Evolutionary conservation across 345 rosid species (phyloP), one percentile per base, ranked within the genome.

Genomic region (Eutrema japonicum): DNA sequence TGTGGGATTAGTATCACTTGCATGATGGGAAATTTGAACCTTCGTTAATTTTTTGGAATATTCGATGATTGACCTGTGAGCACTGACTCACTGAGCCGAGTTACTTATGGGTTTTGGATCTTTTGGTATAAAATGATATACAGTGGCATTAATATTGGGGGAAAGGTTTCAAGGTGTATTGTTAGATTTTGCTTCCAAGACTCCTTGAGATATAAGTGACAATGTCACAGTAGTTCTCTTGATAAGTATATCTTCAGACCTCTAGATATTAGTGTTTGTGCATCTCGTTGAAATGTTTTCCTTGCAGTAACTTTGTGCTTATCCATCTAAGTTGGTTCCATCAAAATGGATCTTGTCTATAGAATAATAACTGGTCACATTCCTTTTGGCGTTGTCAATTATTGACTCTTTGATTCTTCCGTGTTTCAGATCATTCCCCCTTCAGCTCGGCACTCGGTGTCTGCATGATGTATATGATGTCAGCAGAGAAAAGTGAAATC

Each of bases 381-480:
- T 49, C 43, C 8, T 40, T 8, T 55, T 55, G 18, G 42, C 9
- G 10, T 8, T 27, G 29, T 45, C 6, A 16, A 36, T 45, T 53
- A 32, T 35, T 58, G 61, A 64, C 8, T 12, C 35, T 52, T 22
- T 9, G 60, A 11, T 51, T 41, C 59, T 56, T 33, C 66, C 64
- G 27, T 57, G 42, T 77, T 71, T 66, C 77, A 93, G 98, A 84
- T 70, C 67, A 78, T 73, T 79, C 89, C 47, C 70, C 78, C 32
- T 83, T 88, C 83, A 80, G 78, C 29, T 82, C 88, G 69, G 90
- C 89, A 14, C 82, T 93, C 70, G 87, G 96, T 53, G 73, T 86
- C 7, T 94, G 92, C 43, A 84, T 93, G 71, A 82, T 93, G 90
- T 88, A 82, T 80, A 89, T 89, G 87, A 84, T 91, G 94, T 88